phyloP scores from a whole-genome alignment of 1,284 basidiomycete species.

The Inonotus hispidus region DNA sequence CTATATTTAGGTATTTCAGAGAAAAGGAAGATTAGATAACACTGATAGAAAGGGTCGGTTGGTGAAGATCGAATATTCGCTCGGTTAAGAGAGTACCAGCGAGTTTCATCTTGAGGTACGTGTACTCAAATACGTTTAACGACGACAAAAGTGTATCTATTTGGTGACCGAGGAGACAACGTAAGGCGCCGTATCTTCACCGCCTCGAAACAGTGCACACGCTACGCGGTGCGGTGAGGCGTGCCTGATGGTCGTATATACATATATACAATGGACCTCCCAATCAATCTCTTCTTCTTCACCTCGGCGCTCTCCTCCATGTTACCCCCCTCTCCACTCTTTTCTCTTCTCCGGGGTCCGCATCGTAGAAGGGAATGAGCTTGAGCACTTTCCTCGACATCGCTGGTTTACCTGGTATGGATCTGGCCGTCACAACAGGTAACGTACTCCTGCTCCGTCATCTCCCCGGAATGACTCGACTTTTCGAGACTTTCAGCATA shows the following conservation, averaged over 20 bases:
- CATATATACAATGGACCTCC: too few relatives aligned
- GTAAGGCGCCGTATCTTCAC: not conserved
- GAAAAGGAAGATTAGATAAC: too few relatives aligned
- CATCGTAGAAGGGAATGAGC: conserved; percentile 15
- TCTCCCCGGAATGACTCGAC: not conserved
- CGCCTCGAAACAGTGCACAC: not conserved
- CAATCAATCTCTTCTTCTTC: too few relatives aligned
- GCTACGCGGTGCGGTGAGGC: too few relatives aligned
- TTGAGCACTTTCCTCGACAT: conserved; percentile 19
- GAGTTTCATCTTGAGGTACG: too few relatives aligned
- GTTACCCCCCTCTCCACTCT: not conserved
- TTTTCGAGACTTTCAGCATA: conserved; percentile 23
- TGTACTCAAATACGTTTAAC: too few relatives aligned
- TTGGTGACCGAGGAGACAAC: too few relatives aligned
- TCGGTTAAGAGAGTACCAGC: too few relatives aligned
- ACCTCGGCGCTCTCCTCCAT: not conserved
- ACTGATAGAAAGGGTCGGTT: too few relatives aligned
- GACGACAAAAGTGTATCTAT: too few relatives aligned
- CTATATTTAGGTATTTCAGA: too few relatives aligned
- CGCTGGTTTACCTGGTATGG: conserved; percentile 28
- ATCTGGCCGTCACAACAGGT: conserved; percentile 26
- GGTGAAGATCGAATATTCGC: too few relatives aligned
- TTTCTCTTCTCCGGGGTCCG: not conserved
- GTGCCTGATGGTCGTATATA: not conserved
- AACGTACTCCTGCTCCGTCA: not conserved